These are phyloP conservation scores for Solanum sparsipilum DNA, from an alignment of 257 asterid species.

Conservation along the genomic window DNA sequence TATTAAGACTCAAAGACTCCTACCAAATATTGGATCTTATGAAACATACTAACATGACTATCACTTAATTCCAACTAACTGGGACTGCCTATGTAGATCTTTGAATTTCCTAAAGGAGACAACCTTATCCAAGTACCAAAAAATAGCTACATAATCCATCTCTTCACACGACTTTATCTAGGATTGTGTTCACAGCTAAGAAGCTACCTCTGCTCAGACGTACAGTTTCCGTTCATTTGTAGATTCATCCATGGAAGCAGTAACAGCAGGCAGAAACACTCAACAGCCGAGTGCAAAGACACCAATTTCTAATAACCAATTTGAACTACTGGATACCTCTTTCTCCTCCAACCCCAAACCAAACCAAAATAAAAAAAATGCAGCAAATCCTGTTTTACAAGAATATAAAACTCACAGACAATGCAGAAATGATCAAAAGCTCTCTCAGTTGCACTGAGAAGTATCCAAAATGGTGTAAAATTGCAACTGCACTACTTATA, in stretches of 20 bases:
- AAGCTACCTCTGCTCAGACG: neutral
- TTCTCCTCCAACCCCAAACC: neutral
- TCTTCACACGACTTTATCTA: neutral
- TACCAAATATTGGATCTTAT: neutral
- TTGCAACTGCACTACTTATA: neutral
- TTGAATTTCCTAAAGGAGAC: neutral
- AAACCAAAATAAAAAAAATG: neutral
- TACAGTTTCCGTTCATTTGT: neutral
- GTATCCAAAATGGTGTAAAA: neutral
- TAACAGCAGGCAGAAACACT: neutral
- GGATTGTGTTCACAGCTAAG: neutral
- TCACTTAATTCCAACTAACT: neutral
- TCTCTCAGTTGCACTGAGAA: neutral
- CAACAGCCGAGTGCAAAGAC: neutral
- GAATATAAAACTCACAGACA: neutral
- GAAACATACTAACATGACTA: neutral
- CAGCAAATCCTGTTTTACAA: neutral
- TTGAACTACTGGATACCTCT: neutral
- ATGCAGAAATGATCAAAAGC: neutral
- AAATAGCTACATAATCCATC: neutral
- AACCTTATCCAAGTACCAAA: neutral
- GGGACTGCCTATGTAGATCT: neutral
- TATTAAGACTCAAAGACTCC: neutral
- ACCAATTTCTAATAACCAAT: neutral
- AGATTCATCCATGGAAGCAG: neutral